Conservation (phyloP, 1,284 basidiomycete genomes). For the Puccinia brachypodii region DNA sequence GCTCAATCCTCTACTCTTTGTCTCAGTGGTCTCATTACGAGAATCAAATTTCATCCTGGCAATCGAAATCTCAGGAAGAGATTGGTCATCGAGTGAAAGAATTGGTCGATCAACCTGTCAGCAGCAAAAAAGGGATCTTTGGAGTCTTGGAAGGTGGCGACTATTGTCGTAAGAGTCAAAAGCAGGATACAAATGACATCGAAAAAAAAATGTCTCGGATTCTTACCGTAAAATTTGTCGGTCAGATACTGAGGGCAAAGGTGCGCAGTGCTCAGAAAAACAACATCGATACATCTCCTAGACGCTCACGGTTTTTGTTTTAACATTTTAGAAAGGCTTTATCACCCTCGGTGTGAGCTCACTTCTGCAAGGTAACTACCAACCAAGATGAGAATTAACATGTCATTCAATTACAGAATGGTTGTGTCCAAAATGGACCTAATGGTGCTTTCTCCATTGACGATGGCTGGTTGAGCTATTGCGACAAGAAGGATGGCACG, state of each 20-base stretch:
- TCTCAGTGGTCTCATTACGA: conserved; percentile 10
- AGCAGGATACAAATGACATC: not conserved
- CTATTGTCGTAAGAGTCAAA: not conserved
- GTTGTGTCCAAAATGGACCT: not conserved
- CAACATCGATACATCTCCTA: no score
- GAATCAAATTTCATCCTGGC: not conserved
- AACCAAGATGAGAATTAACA: no score
- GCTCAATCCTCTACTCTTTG: not conserved
- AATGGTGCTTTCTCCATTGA: conserved; percentile 5
- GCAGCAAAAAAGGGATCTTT: not conserved
- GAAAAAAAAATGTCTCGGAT: not conserved
- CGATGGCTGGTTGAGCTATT: conserved; percentile 21
- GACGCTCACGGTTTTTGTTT: not conserved
- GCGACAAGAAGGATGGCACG: not conserved
- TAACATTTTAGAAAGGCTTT: conserved; percentile 8
- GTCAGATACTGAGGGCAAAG: conserved; percentile 15
- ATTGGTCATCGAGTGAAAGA: not conserved
- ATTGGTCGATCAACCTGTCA: not conserved
- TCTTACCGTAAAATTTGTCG: not conserved
- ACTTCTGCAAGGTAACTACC: no score
- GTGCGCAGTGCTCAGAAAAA: not conserved
- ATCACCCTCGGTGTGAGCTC: conserved; percentile 4
- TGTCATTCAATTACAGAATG: not conserved
- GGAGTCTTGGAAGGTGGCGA: not conserved
- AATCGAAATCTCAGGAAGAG: not conserved